Percentiles rank a stretch among this genome's conserved stretches.
phyloP scores from a whole-genome alignment of 23 red algal genomes.

The Gracilaria gracilis region DNA sequence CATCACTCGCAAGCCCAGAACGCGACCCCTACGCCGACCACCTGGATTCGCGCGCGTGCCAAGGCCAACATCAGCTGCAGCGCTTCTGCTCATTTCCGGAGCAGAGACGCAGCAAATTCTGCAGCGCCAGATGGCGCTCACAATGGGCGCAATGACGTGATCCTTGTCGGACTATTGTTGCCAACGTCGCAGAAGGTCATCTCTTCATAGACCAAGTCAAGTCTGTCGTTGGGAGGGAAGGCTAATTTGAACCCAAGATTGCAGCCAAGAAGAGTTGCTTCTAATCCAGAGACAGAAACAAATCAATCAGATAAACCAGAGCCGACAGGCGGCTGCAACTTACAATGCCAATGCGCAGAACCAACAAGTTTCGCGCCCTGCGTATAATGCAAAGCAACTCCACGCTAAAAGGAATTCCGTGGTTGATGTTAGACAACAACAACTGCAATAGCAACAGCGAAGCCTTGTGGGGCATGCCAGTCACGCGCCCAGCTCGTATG shows the following conservation, averaged over 20 bases:
- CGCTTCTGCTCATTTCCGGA: slow-evolving; percentile 55
- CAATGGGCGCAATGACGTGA: background rate
- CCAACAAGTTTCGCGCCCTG: too few relatives aligned
- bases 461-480: background rate
- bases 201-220: too few relatives aligned
- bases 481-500: background rate
- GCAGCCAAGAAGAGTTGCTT: slow-evolving; percentile 10
- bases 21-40: background rate
- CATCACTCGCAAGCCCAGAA: slow-evolving; percentile 14
- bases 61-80: background rate
- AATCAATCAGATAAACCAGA: slow-evolving; percentile 17
- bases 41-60: background rate
- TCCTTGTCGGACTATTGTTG: background rate
- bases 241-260: slow-evolving; percentile 25
- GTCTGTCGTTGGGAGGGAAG: too few relatives aligned
- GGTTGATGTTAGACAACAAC: slow-evolving; percentile 18
- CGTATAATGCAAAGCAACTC: too few relatives aligned
- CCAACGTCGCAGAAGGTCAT: too few relatives aligned
- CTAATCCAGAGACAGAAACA: slow-evolving; percentile 28
- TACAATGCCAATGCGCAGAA: too few relatives aligned
- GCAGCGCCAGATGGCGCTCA: slow-evolving; percentile 10
- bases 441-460: slow-evolving; percentile 16
- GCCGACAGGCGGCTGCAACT: too few relatives aligned
- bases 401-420: background rate
- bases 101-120: slow-evolving; percentile 57